A percentile compares a stretch with the other conserved stretches of the same genome.
phyloP scores from a whole-genome alignment of 2,329 filamentous ascomycete species.

The Aspergillus melleus region DNA sequence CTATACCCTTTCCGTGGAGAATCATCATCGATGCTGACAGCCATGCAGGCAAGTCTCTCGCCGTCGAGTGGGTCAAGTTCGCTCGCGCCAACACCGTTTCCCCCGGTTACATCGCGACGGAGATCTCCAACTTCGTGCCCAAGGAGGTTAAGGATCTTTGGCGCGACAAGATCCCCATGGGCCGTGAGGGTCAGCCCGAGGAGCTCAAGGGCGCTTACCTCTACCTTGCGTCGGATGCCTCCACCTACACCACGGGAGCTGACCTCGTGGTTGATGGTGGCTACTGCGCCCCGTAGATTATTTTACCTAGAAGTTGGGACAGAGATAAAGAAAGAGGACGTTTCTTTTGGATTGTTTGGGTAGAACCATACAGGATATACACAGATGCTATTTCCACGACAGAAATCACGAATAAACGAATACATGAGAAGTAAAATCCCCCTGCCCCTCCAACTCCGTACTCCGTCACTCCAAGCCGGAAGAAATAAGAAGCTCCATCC shows the following conservation, averaged over 20 bases:
- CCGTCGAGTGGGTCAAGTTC: conserved; percentile 75
- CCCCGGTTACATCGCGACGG: conserved; percentile 74
- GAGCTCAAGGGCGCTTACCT: conserved; percentile 83
- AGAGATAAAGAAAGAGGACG: not conserved
- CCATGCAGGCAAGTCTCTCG: conserved; percentile 62
- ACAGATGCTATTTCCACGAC: not conserved
- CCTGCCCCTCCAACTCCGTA: too few species aligned
- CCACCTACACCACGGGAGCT: conserved; percentile 76
- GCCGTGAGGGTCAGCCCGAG: conserved; percentile 67
- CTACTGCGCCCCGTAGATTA: conserved; percentile 47
- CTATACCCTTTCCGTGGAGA: not conserved
- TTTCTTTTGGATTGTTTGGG: not conserved
- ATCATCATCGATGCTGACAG: conserved; percentile 40
- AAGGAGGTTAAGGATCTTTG: conserved; percentile 69
- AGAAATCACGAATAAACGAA: conserved; percentile 8
- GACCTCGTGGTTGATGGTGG: conserved; percentile 77
- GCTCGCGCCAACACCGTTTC: conserved; percentile 71
- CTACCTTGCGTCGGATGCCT: conserved; percentile 77
- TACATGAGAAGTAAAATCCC: not conserved
- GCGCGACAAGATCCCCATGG: conserved; percentile 79
- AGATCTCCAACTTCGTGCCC: conserved; percentile 66
- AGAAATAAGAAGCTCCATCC: not conserved
- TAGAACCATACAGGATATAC: not conserved
- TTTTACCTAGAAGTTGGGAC: not conserved
- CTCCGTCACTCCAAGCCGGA: not conserved